Conservation (phyloP, 176 grass and related monocot genomes). For the Miscanthus lutarioriparius region DNA sequence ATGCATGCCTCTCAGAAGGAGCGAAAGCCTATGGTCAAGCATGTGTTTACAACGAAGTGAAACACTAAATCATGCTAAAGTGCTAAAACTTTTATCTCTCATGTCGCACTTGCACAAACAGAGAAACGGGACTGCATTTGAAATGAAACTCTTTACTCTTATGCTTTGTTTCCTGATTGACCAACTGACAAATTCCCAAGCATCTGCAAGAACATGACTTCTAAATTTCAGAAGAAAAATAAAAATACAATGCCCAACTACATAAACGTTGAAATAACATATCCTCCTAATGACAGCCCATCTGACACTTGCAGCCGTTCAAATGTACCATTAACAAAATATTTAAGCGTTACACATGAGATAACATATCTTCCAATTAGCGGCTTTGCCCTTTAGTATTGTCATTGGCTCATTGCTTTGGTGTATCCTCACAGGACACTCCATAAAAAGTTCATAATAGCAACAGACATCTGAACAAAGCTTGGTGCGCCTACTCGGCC, state of each 20-base stretch:
- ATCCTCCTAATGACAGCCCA: constrained; percentile 3
- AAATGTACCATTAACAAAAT: constrained; percentile 4
- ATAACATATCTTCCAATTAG: constrained; percentile 28
- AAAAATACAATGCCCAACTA: neutral
- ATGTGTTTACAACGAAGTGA: neutral
- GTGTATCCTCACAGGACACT: constrained; percentile 7
- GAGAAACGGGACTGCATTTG: neutral
- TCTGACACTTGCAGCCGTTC: neutral
- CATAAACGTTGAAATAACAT: neutral
- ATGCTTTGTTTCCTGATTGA: neutral
- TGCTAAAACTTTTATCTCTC: neutral
- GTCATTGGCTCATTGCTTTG: neutral
- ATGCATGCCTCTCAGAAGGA: neutral
- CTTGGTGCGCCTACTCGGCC: constrained; percentile 54
- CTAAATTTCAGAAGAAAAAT: neutral
- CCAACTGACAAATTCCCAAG: neutral
- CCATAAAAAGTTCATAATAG: constrained; percentile 14
- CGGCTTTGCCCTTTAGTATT: neutral
- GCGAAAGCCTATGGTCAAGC: neutral
- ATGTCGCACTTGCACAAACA: neutral
- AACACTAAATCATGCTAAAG: neutral
- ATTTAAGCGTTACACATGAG: neutral
- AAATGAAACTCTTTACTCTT: no score
- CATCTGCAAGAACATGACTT: neutral
- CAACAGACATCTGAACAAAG: constrained; percentile 43